Base-by-base conservation (phyloP, 2,329 filamentous ascomycete genomes). In the Colletotrichum tamarilloi region DNA sequence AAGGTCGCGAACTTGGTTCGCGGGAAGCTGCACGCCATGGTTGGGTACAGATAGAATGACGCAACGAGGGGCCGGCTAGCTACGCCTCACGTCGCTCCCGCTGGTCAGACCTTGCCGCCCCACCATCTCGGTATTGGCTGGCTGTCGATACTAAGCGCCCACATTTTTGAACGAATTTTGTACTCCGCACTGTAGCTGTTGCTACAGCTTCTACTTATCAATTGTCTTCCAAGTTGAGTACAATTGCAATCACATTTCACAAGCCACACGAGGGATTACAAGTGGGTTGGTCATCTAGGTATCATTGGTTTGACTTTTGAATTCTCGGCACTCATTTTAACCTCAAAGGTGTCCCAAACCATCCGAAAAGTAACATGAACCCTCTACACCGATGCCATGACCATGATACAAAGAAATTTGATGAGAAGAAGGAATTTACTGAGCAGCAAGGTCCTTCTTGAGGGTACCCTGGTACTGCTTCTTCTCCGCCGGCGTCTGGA, bases 401-500 rank as follows among this genome's bases (percentile, higher is more conserved):
- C 81, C 81, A 79, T 81, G 77, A 85, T 80, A 85, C 81, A 84
- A 85, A 81, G 81, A 86, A 85, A 85, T 68, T 77, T 42, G 38
- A 42, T 6, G 16, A 42, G 77, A 74, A 75, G 19, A 42, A 58
- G 67, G 77, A 70, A 74, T 77, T 81, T 88, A 87, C 79, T 86
- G 83, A 80, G 85, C 79, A 77, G 83, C 86, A 75, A 91, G 85
- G 81, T 99, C 97, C 95, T 98, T 99, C 95, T 99, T 99, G 94
- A 99, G 95, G 74, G 95, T 97, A 89, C 97, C 97, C 88, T 98
- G 87, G 91, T 95, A 97, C 85, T 95, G 92, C 89, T 94, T 94
- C 95, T 99, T 99, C 94, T 99, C 97, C 84, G 94, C 93, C 79
- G 93, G 90, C 77, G 97, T 99, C 91, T 99, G 97, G 95, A 97